Evolutionary conservation across 1,284 basidiomycete genomes (phyloP).

Genomic region (Trametes hirsuta): DNA sequence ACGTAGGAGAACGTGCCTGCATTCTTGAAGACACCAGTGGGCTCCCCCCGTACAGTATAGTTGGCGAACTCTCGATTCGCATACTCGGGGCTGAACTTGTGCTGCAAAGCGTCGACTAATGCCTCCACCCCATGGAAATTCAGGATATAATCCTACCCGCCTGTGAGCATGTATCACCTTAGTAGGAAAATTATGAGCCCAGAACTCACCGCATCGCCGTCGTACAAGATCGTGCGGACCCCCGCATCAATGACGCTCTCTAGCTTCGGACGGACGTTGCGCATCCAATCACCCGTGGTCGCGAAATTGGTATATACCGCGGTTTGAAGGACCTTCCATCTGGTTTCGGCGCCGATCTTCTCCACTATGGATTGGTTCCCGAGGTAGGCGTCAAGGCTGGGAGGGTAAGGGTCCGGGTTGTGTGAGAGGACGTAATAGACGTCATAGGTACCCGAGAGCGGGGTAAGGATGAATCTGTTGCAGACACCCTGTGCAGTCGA

Average conservation of each 20-base stretch:
- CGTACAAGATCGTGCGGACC: constrained; percentile 55
- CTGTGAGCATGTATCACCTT: background rate
- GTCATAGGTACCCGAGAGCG: constrained; percentile 52
- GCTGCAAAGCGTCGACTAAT: constrained; percentile 44
- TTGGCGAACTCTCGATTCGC: constrained; percentile 45
- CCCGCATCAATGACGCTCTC: constrained; percentile 65
- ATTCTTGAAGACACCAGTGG: constrained; percentile 59
- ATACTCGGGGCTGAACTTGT: constrained; percentile 35
- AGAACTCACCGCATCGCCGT: constrained; percentile 54
- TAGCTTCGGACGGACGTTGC: constrained; percentile 54
- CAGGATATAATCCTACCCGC: constrained; percentile 52
- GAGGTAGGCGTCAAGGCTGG: constrained; percentile 49
- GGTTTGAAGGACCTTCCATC: constrained; percentile 49
- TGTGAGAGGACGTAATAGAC: constrained; percentile 55
- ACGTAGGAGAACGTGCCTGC: constrained; percentile 65
- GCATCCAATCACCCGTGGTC: constrained; percentile 67
- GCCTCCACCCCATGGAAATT: constrained; percentile 65
- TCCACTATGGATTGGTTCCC: constrained; percentile 36
- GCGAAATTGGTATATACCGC: constrained; percentile 60
- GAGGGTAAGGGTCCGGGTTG: constrained; percentile 62
- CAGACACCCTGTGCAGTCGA: constrained; percentile 58
- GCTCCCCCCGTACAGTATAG: constrained; percentile 53
- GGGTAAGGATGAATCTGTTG: constrained; percentile 54
- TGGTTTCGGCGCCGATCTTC: constrained; percentile 54
- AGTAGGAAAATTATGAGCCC: background rate